Percentiles rank a stretch among this genome's conserved stretches.
These are phyloP conservation scores for Ramalina peruviana DNA, from an alignment of 495 filamentous ascomycete genomes.

Conservation along the genomic window DNA sequence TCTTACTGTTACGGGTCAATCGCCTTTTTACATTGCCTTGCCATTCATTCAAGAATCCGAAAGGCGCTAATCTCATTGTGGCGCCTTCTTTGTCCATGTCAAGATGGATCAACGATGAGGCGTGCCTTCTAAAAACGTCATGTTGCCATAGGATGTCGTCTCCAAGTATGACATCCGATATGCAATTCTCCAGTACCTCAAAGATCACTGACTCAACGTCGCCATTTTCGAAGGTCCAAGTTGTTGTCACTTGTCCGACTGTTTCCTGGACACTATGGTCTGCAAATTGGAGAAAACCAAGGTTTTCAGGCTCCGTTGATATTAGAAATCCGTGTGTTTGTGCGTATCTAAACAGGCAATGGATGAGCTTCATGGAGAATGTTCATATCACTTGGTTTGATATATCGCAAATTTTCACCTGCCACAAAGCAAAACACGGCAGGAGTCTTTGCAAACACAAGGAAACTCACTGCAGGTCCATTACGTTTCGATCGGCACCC, in stretches of 20 bases:
- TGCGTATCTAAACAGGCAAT: not conserved
- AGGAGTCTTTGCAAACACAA: too few relatives aligned
- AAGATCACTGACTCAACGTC: conserved; percentile 2
- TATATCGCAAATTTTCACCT: not conserved
- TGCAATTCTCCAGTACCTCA: conserved; percentile 9
- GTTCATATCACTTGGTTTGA: too few relatives aligned
- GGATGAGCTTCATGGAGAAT: not conserved
- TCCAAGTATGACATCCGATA: conserved; percentile 10
- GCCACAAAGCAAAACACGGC: too few relatives aligned
- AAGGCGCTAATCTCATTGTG: not conserved
- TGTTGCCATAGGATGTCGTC: conserved; percentile 2
- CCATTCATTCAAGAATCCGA: not conserved
- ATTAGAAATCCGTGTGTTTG: not conserved
- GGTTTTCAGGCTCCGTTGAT: not conserved
- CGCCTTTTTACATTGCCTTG: not conserved
- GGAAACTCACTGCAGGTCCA: conserved; percentile 2
- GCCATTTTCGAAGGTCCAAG: conserved; percentile 7
- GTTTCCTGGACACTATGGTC: conserved; percentile 4
- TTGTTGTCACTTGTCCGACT: conserved; percentile 7
- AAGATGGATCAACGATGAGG: not conserved
- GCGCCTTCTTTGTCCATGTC: not conserved
- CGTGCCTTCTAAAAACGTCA: not conserved
- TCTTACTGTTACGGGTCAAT: not conserved
- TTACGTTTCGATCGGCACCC: conserved; percentile 9
- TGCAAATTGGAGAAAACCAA: conserved; percentile 4